phyloP scores from a whole-genome alignment of 768 basidiomycete species.

The Coprinellus micaceus region DNA sequence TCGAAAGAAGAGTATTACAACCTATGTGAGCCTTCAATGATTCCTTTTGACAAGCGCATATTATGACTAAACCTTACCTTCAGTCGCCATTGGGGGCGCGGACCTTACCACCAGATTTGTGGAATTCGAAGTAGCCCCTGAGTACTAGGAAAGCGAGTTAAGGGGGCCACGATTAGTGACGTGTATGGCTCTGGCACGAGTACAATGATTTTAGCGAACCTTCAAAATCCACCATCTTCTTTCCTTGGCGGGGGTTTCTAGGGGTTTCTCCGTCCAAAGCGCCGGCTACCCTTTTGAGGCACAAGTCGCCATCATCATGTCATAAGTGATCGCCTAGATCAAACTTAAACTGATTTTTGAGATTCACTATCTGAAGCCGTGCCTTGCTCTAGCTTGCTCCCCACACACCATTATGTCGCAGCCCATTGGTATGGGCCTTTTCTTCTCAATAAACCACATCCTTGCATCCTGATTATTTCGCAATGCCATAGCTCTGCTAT shows the following conservation, averaged over 20 bases:
- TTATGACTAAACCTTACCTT: background rate
- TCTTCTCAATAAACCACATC: background rate
- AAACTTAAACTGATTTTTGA: no score
- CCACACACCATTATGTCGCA: slow-evolving; percentile 21
- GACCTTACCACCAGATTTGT: slow-evolving; percentile 32
- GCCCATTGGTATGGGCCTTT: slow-evolving; percentile 23
- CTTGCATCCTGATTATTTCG: background rate
- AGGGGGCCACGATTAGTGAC: no score
- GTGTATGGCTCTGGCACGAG: no score
- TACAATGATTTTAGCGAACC: no score
- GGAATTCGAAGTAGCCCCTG: slow-evolving; percentile 32
- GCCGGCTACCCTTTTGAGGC: no score
- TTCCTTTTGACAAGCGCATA: background rate
- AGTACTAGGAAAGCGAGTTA: no score
- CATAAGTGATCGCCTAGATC: no score
- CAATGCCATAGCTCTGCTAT: slow-evolving; percentile 65
- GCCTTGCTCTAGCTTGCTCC: background rate
- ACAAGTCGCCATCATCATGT: no score
- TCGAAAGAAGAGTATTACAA: slow-evolving; percentile 38
- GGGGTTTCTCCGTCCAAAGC: no score
- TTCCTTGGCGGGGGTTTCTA: no score
- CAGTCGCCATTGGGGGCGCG: slow-evolving; percentile 33
- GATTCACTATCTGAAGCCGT: no score
- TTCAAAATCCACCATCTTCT: no score
- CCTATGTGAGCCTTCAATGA: slow-evolving; percentile 26